Evolutionary conservation across 2,329 filamentous ascomycete species (phyloP).

Genomic region (Grosmannia serpens): DNA sequence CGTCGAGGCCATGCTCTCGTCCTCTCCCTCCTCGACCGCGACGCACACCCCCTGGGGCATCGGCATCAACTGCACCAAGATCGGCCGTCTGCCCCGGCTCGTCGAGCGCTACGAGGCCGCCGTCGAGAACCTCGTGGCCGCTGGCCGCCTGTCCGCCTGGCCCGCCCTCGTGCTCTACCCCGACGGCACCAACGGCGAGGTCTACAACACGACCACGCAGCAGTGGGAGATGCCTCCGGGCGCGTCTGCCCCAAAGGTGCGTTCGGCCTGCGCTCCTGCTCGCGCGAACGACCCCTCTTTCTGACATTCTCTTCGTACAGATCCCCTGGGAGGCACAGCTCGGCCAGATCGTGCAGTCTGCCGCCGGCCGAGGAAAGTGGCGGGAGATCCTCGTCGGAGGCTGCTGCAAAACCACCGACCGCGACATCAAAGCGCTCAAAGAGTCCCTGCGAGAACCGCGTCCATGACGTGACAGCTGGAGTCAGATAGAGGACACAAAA

Average conservation of each 20-base stretch:
- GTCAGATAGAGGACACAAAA: too few species aligned
- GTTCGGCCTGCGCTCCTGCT: neutral
- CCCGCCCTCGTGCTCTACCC: conserved; percentile 54
- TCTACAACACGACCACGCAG: conserved; percentile 53
- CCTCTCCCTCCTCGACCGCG: neutral
- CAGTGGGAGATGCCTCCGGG: conserved; percentile 40
- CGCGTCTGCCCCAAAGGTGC: conserved; percentile 14
- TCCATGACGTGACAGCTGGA: neutral
- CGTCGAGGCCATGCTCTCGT: conserved; percentile 23
- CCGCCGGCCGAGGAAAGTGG: conserved; percentile 28
- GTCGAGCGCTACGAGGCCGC: conserved; percentile 42
- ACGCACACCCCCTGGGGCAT: conserved; percentile 42
- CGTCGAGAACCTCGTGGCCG: conserved; percentile 24
- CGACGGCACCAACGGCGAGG: conserved; percentile 56
- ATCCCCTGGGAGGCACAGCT: conserved; percentile 36
- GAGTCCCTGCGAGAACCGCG: neutral
- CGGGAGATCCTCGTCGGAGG: conserved; percentile 37
- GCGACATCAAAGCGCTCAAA: conserved; percentile 12
- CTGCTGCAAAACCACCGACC: conserved; percentile 36
- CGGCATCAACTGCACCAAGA: conserved; percentile 59
- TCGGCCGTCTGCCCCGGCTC: conserved; percentile 46
- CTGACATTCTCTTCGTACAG: neutral
- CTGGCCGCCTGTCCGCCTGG: conserved; percentile 24
- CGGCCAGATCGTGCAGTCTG: conserved; percentile 25
- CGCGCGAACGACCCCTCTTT: neutral